Conservation (phyloP, 345 rosid species). For the Microcos paniculata region DNA sequence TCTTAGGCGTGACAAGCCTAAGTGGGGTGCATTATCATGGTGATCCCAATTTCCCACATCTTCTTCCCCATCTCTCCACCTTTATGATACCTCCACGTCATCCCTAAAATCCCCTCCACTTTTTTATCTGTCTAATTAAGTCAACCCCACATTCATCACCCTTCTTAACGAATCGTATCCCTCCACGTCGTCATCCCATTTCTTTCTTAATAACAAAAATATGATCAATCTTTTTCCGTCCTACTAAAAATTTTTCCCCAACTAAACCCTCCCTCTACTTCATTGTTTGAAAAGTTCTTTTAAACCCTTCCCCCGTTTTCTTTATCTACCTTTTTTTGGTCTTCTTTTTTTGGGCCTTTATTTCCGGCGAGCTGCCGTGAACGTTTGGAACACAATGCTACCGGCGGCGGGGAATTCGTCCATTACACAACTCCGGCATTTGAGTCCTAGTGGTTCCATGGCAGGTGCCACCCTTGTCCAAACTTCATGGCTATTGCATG, state of each 20-base stretch:
- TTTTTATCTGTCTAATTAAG: slow-evolving; percentile 37
- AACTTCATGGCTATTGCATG: slow-evolving; percentile 49
- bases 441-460: slow-evolving; percentile 64
- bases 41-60: slow-evolving; percentile 33
- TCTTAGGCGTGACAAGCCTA: slow-evolving; percentile 75
- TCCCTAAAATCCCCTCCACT: neutral
- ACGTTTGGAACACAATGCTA: slow-evolving; percentile 70
- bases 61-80: neutral
- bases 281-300: neutral
- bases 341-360: slow-evolving; percentile 14
- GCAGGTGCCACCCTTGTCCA: slow-evolving; percentile 64
- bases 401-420: slow-evolving; percentile 82
- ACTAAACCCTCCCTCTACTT: slow-evolving; percentile 20
- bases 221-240: neutral
- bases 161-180: slow-evolving; percentile 36
- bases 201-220: neutral
- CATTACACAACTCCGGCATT: slow-evolving; percentile 63
- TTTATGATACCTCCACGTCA: slow-evolving; percentile 23
- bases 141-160: slow-evolving; percentile 36
- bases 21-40: slow-evolving; percentile 96
- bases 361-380: slow-evolving; percentile 62
- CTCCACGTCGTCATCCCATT: slow-evolving; percentile 45
- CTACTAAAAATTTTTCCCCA: slow-evolving; percentile 12
- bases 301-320: neutral
- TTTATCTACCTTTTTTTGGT: slow-evolving; percentile 3